These are phyloP conservation scores for Gynostemma pentaphyllum DNA, from an alignment of 306 rosid genomes.

Conservation along the genomic window DNA sequence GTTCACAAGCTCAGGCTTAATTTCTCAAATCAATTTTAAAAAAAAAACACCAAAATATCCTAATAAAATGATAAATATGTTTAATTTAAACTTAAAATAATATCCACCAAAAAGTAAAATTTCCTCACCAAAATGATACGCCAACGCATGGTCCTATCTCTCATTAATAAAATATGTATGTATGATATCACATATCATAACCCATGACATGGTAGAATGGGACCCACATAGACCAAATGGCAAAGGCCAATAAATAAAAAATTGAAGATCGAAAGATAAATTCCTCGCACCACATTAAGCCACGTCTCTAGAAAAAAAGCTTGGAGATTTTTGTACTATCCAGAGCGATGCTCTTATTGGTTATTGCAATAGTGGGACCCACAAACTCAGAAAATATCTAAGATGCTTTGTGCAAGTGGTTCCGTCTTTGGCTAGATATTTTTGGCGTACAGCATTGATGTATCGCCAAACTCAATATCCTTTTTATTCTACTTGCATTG, in stretches of 20 bases:
- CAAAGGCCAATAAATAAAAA: not conserved
- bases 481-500: too few species aligned
- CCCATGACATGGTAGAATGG: not conserved
- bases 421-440: not conserved
- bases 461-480: too few species aligned
- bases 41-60: too few species aligned
- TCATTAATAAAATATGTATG: not conserved
- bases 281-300: not conserved
- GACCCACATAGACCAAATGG: not conserved
- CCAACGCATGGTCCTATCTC: not conserved
- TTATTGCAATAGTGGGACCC: not conserved
- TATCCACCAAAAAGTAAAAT: too few species aligned
- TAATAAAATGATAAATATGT: too few species aligned
- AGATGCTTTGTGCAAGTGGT: constrained; percentile 6
- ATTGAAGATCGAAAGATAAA: not conserved
- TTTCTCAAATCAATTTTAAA: too few species aligned
- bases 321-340: not conserved
- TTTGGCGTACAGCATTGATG: too few species aligned
- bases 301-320: not conserved
- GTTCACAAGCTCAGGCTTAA: too few species aligned
- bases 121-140: too few species aligned
- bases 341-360: not conserved
- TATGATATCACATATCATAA: not conserved
- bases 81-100: too few species aligned
- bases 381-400: not conserved